Evolutionary conservation across 192 early-diverging fungal genomes (phyloP).

Genomic region (Linnemannia elongata): DNA sequence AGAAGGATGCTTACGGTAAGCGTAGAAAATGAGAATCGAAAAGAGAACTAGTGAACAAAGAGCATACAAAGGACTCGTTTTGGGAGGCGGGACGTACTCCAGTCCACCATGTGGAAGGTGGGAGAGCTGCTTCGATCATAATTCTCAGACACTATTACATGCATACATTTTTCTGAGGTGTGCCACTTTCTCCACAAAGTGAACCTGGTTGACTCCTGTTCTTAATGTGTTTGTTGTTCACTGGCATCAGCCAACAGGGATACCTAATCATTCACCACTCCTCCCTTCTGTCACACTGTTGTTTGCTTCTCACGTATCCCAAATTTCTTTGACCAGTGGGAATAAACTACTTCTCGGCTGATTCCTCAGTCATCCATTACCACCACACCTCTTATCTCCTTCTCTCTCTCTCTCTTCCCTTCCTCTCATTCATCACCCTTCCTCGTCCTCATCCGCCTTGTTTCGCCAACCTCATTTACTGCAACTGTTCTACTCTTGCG

Average conservation of each 20-base stretch:
- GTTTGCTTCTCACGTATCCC: background rate
- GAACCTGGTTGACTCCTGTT: background rate
- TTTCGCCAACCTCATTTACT: background rate
- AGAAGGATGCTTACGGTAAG: background rate
- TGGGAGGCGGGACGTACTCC: background rate
- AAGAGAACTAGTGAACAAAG: background rate
- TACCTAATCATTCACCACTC: slow-evolving; percentile 7
- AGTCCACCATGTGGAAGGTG: background rate
- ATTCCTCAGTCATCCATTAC: background rate
- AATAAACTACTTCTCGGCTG: background rate
- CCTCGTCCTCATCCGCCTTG: background rate
- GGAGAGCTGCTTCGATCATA: background rate
- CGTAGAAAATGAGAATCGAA: background rate
- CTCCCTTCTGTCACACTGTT: background rate
- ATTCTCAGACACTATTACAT: too few relatives aligned
- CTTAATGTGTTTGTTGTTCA: background rate
- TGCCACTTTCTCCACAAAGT: background rate
- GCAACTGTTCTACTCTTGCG: background rate
- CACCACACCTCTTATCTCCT: background rate
- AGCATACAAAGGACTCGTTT: background rate
- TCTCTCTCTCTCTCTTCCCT: too few relatives aligned
- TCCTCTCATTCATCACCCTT: background rate
- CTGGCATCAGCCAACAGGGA: background rate
- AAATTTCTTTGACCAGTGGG: background rate
- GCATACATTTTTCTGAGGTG: background rate